Evolutionary conservation across 306 rosid species (phyloP).

Genomic region (Mimosa pudica): DNA sequence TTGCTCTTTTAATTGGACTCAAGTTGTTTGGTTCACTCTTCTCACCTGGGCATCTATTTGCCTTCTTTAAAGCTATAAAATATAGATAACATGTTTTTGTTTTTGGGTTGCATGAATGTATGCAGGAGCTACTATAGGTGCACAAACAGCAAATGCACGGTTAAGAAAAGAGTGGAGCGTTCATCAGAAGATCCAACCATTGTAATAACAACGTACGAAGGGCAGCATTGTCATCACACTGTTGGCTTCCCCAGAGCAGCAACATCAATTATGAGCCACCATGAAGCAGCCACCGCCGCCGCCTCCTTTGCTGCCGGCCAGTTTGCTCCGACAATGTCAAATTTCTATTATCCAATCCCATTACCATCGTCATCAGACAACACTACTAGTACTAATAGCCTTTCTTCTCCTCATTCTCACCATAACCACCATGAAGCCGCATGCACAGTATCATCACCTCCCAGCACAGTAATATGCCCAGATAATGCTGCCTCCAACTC

Average conservation of each 20-base stretch:
- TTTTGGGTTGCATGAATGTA: background rate
- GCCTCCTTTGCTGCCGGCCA: constrained; percentile 32
- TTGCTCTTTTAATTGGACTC: too few relatives aligned
- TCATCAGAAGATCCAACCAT: constrained; percentile 77
- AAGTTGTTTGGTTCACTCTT: too few relatives aligned
- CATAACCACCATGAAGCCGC: background rate
- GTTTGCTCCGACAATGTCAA: constrained; percentile 50
- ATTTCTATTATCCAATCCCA: constrained; percentile 60
- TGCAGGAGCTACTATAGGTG: constrained; percentile 97
- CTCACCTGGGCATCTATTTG: too few relatives aligned
- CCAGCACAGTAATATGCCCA: constrained; percentile 21
- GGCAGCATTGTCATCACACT: constrained; percentile 92
- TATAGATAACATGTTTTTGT: too few relatives aligned
- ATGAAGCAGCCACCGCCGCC: constrained; percentile 38
- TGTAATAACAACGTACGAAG: constrained; percentile 95
- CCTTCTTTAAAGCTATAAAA: too few relatives aligned
- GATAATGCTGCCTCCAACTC: constrained; percentile 19
- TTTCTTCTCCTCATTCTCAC: constrained; percentile 5
- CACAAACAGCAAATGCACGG: constrained; percentile 96
- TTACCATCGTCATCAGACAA: constrained; percentile 28
- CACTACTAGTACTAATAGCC: constrained; percentile 22
- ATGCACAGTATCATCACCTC: background rate
- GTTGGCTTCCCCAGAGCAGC: constrained; percentile 77
- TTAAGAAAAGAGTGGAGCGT: constrained; percentile 95
- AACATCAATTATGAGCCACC: constrained; percentile 50